Conservation (phyloP, 176 grass and related monocot genomes). For the Luzula sylvatica region DNA sequence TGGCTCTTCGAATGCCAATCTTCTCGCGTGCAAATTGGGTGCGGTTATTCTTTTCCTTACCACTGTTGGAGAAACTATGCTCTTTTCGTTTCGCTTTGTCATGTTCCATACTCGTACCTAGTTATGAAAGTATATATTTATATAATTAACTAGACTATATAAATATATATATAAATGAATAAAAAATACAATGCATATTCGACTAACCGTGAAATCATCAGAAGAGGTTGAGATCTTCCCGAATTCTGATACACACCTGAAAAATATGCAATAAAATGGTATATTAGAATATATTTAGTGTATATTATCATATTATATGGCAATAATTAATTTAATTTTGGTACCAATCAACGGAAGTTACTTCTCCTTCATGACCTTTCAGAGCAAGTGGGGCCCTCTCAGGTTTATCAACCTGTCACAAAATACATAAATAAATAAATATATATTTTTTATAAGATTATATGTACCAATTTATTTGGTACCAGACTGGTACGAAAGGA, state of each 20-base stretch:
- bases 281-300: too few relatives aligned
- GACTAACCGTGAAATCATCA: conserved; percentile 72
- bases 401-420: conserved; percentile 55
- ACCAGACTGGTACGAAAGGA: background rate
- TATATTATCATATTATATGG: too few relatives aligned
- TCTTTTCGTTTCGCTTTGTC: conserved; percentile 37
- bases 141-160: background rate
- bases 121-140: conserved; percentile 11
- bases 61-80: conserved; percentile 43
- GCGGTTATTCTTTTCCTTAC: conserved; percentile 65
- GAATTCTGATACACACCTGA: conserved; percentile 68
- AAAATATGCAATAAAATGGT: conserved; percentile 21
- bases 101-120: conserved; percentile 83
- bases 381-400: conserved; percentile 37
- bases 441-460: background rate
- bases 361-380: conserved; percentile 77
- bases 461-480: background rate
- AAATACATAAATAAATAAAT: background rate
- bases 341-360: conserved; percentile 85
- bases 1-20: conserved; percentile 26
- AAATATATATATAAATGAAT: background rate
- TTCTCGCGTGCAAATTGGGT: conserved; percentile 34
- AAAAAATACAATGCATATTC: background rate
- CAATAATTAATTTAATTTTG: background rate
- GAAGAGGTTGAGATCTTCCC: conserved; percentile 78